Evolutionary conservation across 257 asterid species (phyloP).

Genomic region (Ballota nigra): DNA sequence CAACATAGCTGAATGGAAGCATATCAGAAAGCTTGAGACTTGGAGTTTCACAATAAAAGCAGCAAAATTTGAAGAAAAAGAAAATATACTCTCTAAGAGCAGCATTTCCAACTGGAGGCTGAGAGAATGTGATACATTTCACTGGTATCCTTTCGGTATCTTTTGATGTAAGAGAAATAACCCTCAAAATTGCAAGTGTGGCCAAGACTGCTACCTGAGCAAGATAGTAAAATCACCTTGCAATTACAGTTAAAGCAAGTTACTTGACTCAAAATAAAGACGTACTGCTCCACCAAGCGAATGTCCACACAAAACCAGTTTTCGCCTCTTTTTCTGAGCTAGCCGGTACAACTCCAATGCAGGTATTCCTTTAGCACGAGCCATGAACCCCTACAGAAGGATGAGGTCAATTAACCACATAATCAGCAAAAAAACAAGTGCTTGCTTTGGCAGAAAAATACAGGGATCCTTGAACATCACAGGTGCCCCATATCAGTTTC

Average conservation of each 20-base stretch:
- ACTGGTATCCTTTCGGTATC: constrained; percentile 85
- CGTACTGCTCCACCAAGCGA: constrained; percentile 98
- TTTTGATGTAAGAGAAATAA: constrained; percentile 72
- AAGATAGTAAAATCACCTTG: constrained; percentile 18
- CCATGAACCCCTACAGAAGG: constrained; percentile 86
- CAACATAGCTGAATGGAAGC: constrained; percentile 68
- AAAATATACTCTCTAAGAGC: constrained; percentile 85
- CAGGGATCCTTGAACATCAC: constrained; percentile 2
- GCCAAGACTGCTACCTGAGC: constrained; percentile 93
- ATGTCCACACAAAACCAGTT: constrained; percentile 91
- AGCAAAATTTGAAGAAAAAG: constrained; percentile 16
- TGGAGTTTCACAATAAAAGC: constrained; percentile 6
- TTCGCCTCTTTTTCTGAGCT: constrained; percentile 86
- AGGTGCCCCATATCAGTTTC: neutral
- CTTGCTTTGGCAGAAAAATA: neutral
- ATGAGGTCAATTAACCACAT: constrained; percentile 16
- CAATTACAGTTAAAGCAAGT: constrained; percentile 10
- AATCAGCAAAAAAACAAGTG: constrained; percentile 4
- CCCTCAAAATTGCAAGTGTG: constrained; percentile 93
- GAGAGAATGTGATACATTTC: constrained; percentile 96
- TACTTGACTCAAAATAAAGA: neutral
- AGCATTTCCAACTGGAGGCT: constrained; percentile 99
- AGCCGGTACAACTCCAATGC: constrained; percentile 92
- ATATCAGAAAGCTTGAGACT: constrained; percentile 12
- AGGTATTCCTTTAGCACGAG: constrained; percentile 99